Percentiles rank a stretch among this genome's conserved stretches.
phyloP scores from a whole-genome alignment of 179 eudicot genomes.

The Carnegiea gigantea region DNA sequence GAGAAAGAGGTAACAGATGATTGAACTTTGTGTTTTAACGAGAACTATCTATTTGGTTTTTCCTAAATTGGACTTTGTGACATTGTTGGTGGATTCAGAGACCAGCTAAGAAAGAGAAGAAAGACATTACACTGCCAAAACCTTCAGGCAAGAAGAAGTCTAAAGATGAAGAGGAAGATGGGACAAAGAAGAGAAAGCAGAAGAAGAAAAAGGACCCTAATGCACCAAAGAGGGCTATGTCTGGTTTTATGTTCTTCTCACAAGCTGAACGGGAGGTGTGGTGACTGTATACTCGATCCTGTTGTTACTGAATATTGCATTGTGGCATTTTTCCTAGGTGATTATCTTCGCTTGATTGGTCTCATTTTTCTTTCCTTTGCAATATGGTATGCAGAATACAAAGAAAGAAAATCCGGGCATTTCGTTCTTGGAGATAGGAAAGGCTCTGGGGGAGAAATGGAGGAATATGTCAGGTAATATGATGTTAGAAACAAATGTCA shows the following conservation, averaged over 20 bases:
- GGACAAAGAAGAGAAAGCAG: conserved; percentile 74
- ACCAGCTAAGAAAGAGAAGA: conserved; percentile 73
- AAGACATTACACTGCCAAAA: conserved; percentile 53
- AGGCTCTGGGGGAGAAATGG: conserved; percentile 92
- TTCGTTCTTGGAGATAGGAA: conserved; percentile 59
- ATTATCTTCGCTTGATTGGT: neutral
- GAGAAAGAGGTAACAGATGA: conserved; percentile 55
- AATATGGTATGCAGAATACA: conserved; percentile 47
- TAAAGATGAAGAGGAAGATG: conserved; percentile 66
- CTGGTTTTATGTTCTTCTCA: conserved; percentile 81
- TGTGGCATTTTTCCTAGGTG: neutral
- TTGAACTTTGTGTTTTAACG: neutral
- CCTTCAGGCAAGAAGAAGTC: conserved; percentile 58
- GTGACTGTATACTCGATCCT: neutral
- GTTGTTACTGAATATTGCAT: neutral
- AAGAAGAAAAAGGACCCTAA: conserved; percentile 95
- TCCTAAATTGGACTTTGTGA: neutral
- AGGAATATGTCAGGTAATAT: conserved; percentile 71
- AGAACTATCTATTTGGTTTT: neutral
- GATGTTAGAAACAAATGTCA: neutral
- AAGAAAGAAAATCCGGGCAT: conserved; percentile 80
- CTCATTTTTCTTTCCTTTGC: neutral
- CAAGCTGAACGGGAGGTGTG: conserved; percentile 82
- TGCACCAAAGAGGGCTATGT: conserved; percentile 80
- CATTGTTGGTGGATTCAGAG: conserved; percentile 42